Evolutionary conservation across 768 basidiomycete species (phyloP), one percentile per base, ranked within the genome.

Genomic region (Gymnopilus junonius): DNA sequence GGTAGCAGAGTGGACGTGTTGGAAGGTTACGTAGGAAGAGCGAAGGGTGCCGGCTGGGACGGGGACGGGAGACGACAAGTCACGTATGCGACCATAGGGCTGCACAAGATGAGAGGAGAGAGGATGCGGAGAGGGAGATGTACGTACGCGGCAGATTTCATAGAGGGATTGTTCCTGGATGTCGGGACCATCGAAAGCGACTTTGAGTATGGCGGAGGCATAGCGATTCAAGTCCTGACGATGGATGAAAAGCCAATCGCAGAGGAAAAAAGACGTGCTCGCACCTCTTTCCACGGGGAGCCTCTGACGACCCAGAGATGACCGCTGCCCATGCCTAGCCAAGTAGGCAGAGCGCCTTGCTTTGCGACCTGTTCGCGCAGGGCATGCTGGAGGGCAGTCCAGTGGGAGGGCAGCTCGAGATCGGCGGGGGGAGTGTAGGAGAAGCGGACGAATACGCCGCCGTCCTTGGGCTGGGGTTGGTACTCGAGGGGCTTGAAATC

Each of bases 151-250:
- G 62, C 95, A 86, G 23, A 94, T 75, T 27, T 88, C 79, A 71
- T 94, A 98, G 0, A 97, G 77, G 0, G 80, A 72, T 74, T 96
- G 92, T 69, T 96, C 93, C 29, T 85, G 83, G 1, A 95, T 77
- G 70, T 97, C 95, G 1, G 94, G 90, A 0, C 97, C 97, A 32
- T 97, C 92, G 67, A 97, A 98, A 6, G 85, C 77, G n/a, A 97
- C 85, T 62, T 86, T 85, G 55, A 98, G 70, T 8, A 90, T 81
- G 2, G 82, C 78, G 20, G 91, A 90, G 0, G 94, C 89, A 73
- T 87, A 97, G 56, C 92, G 82, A 61, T 88, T 82, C 86, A 98
- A 87, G 67, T 99, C 97, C 92, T 96, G 58, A 35, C 25, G 2
- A 23, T 10, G 23, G 27, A 27, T 45, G 34, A 55, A 20, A 55